phyloP scores from a whole-genome alignment of 495 filamentous ascomycete genomes.

The Hyaloscypha finlandica region DNA sequence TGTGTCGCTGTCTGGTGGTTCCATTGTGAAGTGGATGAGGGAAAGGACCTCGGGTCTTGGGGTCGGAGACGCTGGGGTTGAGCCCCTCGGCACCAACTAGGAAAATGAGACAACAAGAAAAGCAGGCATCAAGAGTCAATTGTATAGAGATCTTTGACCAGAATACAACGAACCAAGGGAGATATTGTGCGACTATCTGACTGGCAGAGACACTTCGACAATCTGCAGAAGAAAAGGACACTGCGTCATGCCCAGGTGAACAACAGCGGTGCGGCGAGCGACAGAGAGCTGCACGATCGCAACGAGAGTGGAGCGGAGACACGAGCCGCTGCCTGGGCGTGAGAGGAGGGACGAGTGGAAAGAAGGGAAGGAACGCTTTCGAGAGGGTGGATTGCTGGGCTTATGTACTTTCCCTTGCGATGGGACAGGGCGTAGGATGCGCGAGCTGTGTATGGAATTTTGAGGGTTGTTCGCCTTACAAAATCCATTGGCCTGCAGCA shows the following conservation, averaged over 20 bases:
- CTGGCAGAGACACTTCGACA: slow-evolving; percentile 18
- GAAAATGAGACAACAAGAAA: slow-evolving; percentile 25
- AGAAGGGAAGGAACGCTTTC: slow-evolving; percentile 8
- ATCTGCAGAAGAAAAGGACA: slow-evolving; percentile 25
- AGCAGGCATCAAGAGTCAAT: slow-evolving; percentile 10
- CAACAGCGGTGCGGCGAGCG: slow-evolving; percentile 17
- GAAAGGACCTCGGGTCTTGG: background rate
- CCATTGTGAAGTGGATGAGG: slow-evolving; percentile 16
- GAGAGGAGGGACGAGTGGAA: slow-evolving; percentile 13
- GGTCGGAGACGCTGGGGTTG: background rate
- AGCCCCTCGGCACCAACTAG: slow-evolving; percentile 13
- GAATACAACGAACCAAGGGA: slow-evolving; percentile 28
- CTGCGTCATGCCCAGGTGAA: slow-evolving; percentile 22
- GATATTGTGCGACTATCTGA: slow-evolving; percentile 11
- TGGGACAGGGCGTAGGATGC: slow-evolving; percentile 5
- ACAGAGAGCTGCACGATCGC: slow-evolving; percentile 21
- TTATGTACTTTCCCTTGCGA: slow-evolving; percentile 21
- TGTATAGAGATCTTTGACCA: slow-evolving; percentile 27
- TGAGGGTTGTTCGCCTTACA: slow-evolving; percentile 20
- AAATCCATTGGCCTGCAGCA: slow-evolving; percentile 11
- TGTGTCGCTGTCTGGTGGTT: slow-evolving; percentile 18
- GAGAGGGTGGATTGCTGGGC: slow-evolving; percentile 9
- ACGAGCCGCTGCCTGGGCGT: slow-evolving; percentile 14
- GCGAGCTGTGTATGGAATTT: slow-evolving; percentile 3
- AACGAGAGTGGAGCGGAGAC: slow-evolving; percentile 26